These are phyloP conservation scores for Botryosphaeria dothidea DNA, from an alignment of 2,329 filamentous ascomycete species.

Conservation along the genomic window DNA sequence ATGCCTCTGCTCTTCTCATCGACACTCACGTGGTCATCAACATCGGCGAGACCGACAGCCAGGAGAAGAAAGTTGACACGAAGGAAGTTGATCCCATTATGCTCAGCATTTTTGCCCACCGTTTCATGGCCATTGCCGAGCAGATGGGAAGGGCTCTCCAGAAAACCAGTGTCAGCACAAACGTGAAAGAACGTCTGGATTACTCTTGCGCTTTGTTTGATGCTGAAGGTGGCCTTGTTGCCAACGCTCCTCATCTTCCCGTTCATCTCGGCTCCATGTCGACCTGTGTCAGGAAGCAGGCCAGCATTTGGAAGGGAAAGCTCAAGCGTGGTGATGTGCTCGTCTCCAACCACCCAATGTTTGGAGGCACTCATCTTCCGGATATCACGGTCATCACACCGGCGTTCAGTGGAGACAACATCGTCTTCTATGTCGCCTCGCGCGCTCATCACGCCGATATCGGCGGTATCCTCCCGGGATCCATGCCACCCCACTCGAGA, in stretches of 20 bases:
- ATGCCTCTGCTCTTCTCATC: constrained; percentile 73
- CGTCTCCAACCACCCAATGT: constrained; percentile 82
- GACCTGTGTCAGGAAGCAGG: constrained; percentile 78
- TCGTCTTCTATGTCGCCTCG: constrained; percentile 80
- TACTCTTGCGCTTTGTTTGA: constrained; percentile 84
- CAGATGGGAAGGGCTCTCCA: constrained; percentile 80
- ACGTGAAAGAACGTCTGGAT: constrained; percentile 79
- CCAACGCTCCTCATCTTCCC: constrained; percentile 77
- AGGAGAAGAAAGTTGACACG: constrained; percentile 51
- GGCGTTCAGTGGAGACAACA: constrained; percentile 72
- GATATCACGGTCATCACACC: constrained; percentile 82
- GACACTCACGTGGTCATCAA: constrained; percentile 90
- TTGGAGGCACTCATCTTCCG: constrained; percentile 79
- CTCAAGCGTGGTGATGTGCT: constrained; percentile 78
- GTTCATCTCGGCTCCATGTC: constrained; percentile 83
- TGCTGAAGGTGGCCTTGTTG: constrained; percentile 71
- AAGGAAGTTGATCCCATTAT: constrained; percentile 72
- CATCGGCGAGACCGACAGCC: constrained; percentile 59
- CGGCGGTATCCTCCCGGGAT: constrained; percentile 77
- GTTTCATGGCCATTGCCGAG: constrained; percentile 84
- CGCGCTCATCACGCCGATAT: constrained; percentile 83
- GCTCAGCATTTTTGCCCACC: constrained; percentile 76
- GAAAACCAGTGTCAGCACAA: constrained; percentile 78
- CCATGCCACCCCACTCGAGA: constrained; percentile 76
- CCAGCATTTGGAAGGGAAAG: constrained; percentile 77